Conservation (phyloP, 768 basidiomycete species). For the Psilocybe azurescens region DNA sequence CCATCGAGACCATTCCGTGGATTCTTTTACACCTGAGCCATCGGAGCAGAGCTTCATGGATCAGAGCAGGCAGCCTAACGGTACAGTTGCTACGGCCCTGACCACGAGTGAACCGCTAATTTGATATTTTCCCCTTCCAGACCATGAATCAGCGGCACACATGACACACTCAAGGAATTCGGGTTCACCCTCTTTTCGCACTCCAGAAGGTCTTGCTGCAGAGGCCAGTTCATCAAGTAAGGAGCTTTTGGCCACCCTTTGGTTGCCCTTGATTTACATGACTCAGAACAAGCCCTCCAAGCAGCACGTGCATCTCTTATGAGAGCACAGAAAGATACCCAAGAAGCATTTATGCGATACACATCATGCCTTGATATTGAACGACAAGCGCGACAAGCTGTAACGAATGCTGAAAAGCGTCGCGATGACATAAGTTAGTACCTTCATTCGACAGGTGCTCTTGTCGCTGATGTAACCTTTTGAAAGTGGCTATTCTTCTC, state of each 20-base stretch:
- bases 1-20: conserved; percentile 49
- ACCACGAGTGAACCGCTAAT: conserved; percentile 4
- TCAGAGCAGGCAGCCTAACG: conserved; percentile 36
- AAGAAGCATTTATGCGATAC: conserved; percentile 74
- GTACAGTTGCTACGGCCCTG: conserved; percentile 27
- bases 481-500: conserved; percentile 50
- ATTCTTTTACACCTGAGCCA: conserved; percentile 54
- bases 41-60: conserved; percentile 49
- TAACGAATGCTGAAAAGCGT: conserved; percentile 67
- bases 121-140: conserved; percentile 21
- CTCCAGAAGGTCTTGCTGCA: conserved; percentile 57
- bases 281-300: conserved; percentile 63
- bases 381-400: conserved; percentile 67
- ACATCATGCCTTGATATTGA: conserved; percentile 73
- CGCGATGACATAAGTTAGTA: conserved; percentile 64
- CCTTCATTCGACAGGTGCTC: conserved; percentile 18
- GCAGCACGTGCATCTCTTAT: conserved; percentile 62
- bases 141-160: conserved; percentile 42
- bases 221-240: conserved; percentile 67
- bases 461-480: conserved; percentile 13
- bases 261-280: conserved; percentile 24
- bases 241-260: conserved; percentile 25
- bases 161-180: conserved; percentile 48
- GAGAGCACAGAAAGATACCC: conserved; percentile 72
- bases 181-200: conserved; percentile 55